phyloP scores from a whole-genome alignment of 768 basidiomycete genomes.

The Auricularia sp. region DNA sequence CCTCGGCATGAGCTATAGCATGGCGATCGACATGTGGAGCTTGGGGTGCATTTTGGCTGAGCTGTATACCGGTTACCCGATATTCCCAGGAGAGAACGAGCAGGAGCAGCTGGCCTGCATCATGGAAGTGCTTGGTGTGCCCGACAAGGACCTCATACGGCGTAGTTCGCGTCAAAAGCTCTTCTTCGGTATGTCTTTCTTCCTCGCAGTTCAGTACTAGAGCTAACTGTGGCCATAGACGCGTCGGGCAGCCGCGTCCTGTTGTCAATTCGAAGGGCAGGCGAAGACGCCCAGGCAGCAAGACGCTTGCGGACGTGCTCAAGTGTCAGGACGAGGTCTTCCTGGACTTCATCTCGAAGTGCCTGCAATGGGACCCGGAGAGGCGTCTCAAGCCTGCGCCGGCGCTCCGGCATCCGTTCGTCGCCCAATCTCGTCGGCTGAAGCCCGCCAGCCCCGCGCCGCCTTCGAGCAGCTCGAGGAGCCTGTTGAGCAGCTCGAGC shows the following conservation, averaged over 20 bases:
- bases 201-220: neutral
- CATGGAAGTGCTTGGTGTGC: constrained; percentile 96
- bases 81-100: constrained; percentile 98
- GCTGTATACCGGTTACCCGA: constrained; percentile 93
- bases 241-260: constrained; percentile 83
- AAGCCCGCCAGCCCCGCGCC: constrained; percentile 33
- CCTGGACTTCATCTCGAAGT: constrained; percentile 93
- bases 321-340: constrained; percentile 92
- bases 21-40: constrained; percentile 99
- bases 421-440: constrained; percentile 53
- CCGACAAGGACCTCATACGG: constrained; percentile 91
- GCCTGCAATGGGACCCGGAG: constrained; percentile 98
- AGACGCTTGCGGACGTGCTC: constrained; percentile 80
- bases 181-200: constrained; percentile 73
- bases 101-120: constrained; percentile 97
- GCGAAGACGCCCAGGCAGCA: constrained; percentile 81
- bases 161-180: constrained; percentile 87
- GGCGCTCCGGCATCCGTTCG: constrained; percentile 85
- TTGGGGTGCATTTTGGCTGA: constrained; percentile 97
- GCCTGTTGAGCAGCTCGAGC: constrained; percentile 26
- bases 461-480: constrained; percentile 38
- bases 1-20: constrained; percentile 97
- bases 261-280: constrained; percentile 96
- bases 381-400: constrained; percentile 87
- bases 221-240: constrained; percentile 38